phyloP scores from a whole-genome alignment of 2,329 filamentous ascomycete genomes.

The Furcasterigmium furcatum region DNA sequence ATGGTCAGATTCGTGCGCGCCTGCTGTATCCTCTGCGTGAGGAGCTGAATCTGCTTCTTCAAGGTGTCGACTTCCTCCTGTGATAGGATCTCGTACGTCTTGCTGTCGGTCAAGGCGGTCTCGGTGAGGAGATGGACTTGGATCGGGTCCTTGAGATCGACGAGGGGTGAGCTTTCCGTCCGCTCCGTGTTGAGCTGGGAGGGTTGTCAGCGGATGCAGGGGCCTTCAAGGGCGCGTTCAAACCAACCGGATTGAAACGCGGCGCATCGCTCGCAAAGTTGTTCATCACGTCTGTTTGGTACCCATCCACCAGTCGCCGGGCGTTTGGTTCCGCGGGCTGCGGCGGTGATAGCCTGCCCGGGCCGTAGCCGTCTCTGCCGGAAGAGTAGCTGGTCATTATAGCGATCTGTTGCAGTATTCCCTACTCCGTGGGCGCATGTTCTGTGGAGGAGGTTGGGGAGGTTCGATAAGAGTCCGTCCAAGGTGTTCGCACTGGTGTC shows the following conservation, averaged over 20 bases:
- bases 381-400: conserved; percentile 37
- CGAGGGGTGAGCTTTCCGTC: conserved; percentile 51
- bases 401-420: not conserved
- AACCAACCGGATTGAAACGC: conserved; percentile 55
- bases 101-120: conserved; percentile 87
- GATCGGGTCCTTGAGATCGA: conserved; percentile 68
- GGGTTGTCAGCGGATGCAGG: not conserved
- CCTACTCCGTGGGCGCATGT: not conserved
- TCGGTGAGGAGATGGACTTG: conserved; percentile 91
- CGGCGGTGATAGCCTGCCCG: conserved; percentile 24
- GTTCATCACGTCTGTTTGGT: conserved; percentile 51
- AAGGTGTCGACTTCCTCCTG: conserved; percentile 88
- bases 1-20: conserved; percentile 80
- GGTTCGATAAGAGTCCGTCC: not conserved
- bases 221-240: not conserved
- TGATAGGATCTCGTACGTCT: conserved; percentile 78
- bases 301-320: conserved; percentile 55
- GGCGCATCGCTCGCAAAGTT: conserved; percentile 52
- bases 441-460: not conserved
- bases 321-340: conserved; percentile 33
- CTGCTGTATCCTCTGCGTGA: conserved; percentile 76
- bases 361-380: conserved; percentile 29
- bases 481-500: not conserved
- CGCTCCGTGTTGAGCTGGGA: conserved; percentile 47
- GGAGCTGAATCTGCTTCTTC: conserved; percentile 77